Conservation (phyloP, 805 yeast species). For the Starmerella cellae region DNA sequence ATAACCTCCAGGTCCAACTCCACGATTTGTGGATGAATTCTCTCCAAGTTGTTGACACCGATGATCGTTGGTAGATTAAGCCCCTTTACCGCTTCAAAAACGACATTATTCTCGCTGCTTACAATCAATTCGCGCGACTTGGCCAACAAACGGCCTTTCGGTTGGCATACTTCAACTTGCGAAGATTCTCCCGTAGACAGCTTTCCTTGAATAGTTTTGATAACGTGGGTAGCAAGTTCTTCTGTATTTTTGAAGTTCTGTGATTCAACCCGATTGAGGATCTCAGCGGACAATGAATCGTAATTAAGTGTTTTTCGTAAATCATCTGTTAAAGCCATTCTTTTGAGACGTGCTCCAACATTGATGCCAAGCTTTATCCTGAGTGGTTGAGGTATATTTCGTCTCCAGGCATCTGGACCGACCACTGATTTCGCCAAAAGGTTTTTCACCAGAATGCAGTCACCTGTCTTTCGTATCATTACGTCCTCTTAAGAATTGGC, state of each 20-base stretch:
- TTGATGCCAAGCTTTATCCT: constrained; percentile 43
- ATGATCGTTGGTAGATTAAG: constrained; percentile 60
- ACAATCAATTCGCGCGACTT: constrained; percentile 35
- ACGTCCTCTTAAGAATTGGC: no score
- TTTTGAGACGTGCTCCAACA: constrained; percentile 43
- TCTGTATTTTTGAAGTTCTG: constrained; percentile 29
- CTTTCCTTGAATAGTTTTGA: constrained; percentile 32
- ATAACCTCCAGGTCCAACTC: constrained; percentile 38
- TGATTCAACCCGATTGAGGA: constrained; percentile 39
- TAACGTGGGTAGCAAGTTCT: constrained; percentile 36
- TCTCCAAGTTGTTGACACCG: constrained; percentile 86
- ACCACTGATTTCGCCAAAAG: constrained; percentile 49
- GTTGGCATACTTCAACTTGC: constrained; percentile 32
- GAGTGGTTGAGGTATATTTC: constrained; percentile 53
- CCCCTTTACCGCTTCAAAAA: constrained; percentile 22
- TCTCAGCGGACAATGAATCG: constrained; percentile 62
- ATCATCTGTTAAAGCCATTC: constrained; percentile 73
- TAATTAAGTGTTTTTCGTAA: constrained; percentile 73
- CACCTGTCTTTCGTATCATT: constrained; percentile 17
- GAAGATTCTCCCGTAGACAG: constrained; percentile 38
- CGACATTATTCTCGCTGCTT: constrained; percentile 17
- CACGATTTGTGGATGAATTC: constrained; percentile 68
- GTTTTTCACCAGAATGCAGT: constrained; percentile 40
- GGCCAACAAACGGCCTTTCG: constrained; percentile 49
- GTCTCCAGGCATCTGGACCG: constrained; percentile 66